Percentiles rank a stretch among this genome's conserved stretches.
Evolutionary conservation across 495 filamentous ascomycete species (phyloP).

Genomic region (Podospora bellae-mahoneyi): DNA sequence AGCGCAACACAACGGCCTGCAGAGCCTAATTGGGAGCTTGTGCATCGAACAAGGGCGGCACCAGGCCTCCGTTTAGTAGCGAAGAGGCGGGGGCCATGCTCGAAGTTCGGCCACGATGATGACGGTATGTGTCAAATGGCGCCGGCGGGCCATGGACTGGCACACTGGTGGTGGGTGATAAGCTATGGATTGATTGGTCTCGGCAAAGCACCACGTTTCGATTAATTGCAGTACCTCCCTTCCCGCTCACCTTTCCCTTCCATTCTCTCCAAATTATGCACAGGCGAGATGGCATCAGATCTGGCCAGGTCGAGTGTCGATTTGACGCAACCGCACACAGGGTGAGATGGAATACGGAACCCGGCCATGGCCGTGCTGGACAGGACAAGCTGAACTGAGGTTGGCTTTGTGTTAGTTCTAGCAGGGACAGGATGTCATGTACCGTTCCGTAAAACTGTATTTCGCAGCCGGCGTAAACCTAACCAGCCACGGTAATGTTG

Average conservation of each 20-base stretch:
- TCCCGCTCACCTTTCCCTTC: conserved; percentile 4
- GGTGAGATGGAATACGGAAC: too few relatives aligned
- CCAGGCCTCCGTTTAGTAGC: neutral
- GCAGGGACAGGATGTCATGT: conserved; percentile 1
- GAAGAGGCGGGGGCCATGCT: neutral
- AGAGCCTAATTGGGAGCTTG: conserved; percentile 7
- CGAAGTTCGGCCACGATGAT: conserved; percentile 13
- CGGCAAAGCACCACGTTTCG: conserved; percentile 7
- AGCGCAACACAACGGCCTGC: conserved; percentile 10
- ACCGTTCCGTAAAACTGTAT: conserved; percentile 9
- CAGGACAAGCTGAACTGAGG: neutral
- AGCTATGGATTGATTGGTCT: conserved; percentile 5
- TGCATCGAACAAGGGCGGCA: conserved; percentile 1
- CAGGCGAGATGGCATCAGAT: neutral
- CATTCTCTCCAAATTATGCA: conserved; percentile 1
- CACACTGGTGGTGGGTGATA: neutral
- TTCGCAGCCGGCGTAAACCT: neutral
- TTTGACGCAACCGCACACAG: neutral
- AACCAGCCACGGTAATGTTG: conserved; percentile 9
- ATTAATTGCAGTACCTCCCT: conserved; percentile 12
- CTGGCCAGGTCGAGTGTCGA: neutral
- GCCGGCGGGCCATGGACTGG: conserved; percentile 8
- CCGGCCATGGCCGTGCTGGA: too few relatives aligned
- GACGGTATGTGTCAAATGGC: conserved; percentile 23
- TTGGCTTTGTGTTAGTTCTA: neutral